Evolutionary conservation across 192 early-diverging fungal genomes (phyloP).

Genomic region (Backusella morwellensis): DNA sequence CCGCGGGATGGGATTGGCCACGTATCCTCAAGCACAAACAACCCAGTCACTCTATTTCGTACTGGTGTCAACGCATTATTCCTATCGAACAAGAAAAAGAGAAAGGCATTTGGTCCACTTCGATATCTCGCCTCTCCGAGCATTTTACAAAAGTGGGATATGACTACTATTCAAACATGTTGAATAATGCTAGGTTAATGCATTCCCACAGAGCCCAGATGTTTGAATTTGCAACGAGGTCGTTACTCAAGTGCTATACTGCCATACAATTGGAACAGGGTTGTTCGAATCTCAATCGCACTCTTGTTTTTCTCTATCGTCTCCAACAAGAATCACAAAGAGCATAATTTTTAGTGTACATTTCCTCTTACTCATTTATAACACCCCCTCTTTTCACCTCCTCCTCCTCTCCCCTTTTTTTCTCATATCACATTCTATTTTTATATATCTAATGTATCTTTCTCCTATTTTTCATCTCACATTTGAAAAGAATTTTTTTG

Average conservation of each 20-base stretch:
- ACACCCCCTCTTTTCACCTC: neutral
- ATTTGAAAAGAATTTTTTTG: neutral
- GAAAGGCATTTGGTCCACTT: constrained; percentile 10
- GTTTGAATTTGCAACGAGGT: constrained; percentile 14
- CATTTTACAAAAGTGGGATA: constrained; percentile 22
- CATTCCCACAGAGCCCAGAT: constrained; percentile 15
- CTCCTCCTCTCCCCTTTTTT: neutral
- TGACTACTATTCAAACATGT: constrained; percentile 17
- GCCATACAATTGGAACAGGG: constrained; percentile 20
- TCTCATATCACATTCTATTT: neutral
- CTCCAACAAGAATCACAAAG: constrained; percentile 5
- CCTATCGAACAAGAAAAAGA: neutral
- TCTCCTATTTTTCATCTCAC: neutral
- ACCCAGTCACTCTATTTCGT: neutral
- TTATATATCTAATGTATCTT: constrained; percentile 3
- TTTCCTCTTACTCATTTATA: neutral
- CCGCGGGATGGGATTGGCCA: constrained; percentile 22
- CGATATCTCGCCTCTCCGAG: constrained; percentile 8
- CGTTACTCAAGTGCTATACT: constrained; percentile 8
- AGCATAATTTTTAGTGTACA: constrained; percentile 1
- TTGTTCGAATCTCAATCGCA: constrained; percentile 9
- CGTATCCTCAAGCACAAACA: constrained; percentile 4
- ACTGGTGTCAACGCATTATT: constrained; percentile 3
- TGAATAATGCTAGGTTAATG: constrained; percentile 20
- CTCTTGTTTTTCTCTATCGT: neutral